These are phyloP conservation scores for Sarocladium oryzae DNA, from an alignment of 2,329 filamentous ascomycete species.

Conservation along the genomic window DNA sequence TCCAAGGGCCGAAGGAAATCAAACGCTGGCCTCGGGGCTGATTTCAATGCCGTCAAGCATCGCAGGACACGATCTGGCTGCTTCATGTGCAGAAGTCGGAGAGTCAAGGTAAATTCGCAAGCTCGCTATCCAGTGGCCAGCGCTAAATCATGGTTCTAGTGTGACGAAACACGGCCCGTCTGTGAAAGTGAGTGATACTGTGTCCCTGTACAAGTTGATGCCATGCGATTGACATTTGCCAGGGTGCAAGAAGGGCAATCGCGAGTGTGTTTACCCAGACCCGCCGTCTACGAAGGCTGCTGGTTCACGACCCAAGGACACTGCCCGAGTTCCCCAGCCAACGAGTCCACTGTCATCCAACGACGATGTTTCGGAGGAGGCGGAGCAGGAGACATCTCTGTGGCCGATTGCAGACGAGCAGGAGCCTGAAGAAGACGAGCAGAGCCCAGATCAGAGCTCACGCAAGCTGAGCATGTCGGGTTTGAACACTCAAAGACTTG, in stretches of 20 bases:
- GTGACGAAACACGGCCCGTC: constrained; percentile 79
- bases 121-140: background rate
- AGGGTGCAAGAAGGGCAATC: constrained; percentile 87
- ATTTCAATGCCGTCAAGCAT: constrained; percentile 72
- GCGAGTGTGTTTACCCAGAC: constrained; percentile 88
- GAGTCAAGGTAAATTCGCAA: constrained; percentile 63
- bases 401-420: constrained; percentile 51
- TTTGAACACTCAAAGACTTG: constrained; percentile 26
- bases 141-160: constrained; percentile 47
- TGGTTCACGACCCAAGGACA: constrained; percentile 7
- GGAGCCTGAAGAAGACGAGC: constrained; percentile 32
- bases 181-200: constrained; percentile 61
- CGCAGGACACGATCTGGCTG: constrained; percentile 90
- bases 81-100: constrained; percentile 79
- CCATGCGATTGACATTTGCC: constrained; percentile 21
- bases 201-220: background rate
- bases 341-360: constrained; percentile 48
- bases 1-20: constrained; percentile 47
- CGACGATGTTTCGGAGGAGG: constrained; percentile 42
- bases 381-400: constrained; percentile 36
- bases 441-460: constrained; percentile 15
- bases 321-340: constrained; percentile 22
- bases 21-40: constrained; percentile 34
- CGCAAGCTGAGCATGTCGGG: constrained; percentile 31
- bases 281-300: constrained; percentile 41